Conservation (phyloP, 176 grass and related monocot genomes). For the Avena sativa region DNA sequence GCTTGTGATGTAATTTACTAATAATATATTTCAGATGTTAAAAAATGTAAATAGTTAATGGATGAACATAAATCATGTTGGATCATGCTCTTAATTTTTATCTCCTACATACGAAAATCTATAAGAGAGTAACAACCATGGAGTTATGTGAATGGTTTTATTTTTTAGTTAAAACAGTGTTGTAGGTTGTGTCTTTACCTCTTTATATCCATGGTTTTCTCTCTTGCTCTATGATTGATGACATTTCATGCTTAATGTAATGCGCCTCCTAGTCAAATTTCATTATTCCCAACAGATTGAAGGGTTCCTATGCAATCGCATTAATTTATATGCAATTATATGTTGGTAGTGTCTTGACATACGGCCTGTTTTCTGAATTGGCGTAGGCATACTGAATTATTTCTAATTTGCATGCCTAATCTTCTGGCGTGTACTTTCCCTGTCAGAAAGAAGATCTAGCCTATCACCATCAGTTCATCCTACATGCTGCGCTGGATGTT, state of each 20-base stretch:
- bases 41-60: slow-evolving; percentile 16
- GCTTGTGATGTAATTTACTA: slow-evolving; percentile 14
- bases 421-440: slow-evolving; percentile 18
- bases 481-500: slow-evolving; percentile 89
- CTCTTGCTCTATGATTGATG: neutral
- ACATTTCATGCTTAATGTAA: neutral
- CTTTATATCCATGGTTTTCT: slow-evolving; percentile 9
- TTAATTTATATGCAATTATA: neutral
- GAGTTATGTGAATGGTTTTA: neutral
- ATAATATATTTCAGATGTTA: neutral
- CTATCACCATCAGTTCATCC: slow-evolving; percentile 92
- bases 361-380: neutral
- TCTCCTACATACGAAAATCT: neutral
- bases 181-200: neutral
- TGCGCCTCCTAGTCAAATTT: neutral
- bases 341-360: neutral
- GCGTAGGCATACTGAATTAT: slow-evolving; percentile 32
- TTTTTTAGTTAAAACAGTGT: neutral
- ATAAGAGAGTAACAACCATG: neutral
- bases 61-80: slow-evolving; percentile 23
- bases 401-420: slow-evolving; percentile 16
- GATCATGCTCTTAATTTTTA: neutral
- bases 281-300: neutral
- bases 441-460: slow-evolving; percentile 84
- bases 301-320: neutral